Percentiles rank a stretch among this genome's conserved stretches.
Conservation (phyloP, 371 early-diverging fungal genomes). For the Syncephalastrum contaminatum region DNA sequence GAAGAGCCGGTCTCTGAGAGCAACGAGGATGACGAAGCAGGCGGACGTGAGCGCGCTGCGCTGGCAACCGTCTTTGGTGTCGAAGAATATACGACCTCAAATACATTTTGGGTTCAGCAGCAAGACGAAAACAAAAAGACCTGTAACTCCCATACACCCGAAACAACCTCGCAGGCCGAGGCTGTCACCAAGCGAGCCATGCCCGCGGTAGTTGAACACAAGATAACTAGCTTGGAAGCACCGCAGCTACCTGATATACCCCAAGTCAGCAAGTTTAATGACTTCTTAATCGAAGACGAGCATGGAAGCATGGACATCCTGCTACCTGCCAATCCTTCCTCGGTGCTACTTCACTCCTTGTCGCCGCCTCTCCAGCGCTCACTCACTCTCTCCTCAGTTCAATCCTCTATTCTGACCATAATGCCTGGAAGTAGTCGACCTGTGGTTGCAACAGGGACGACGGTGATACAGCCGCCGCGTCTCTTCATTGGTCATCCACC, state of each 20-base stretch:
- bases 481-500: conserved; percentile 48
- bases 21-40: not conserved
- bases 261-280: conserved; percentile 40
- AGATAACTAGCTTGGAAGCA: not conserved
- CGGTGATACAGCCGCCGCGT: conserved; percentile 23
- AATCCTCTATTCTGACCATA: conserved; percentile 6
- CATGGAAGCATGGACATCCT: conserved; percentile 14
- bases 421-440: not conserved
- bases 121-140: conserved; percentile 16
- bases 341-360: conserved; percentile 15
- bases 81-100: conserved; percentile 45
- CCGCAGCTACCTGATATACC: conserved; percentile 33
- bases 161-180: no score
- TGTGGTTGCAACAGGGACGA: not conserved
- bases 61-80: conserved; percentile 51
- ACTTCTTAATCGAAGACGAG: conserved; percentile 25
- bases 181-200: no score
- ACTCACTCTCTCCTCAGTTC: conserved; percentile 9
- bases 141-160: no score
- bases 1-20: no score
- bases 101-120: conserved; percentile 38
- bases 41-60: conserved; percentile 45
- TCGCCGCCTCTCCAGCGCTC: conserved; percentile 8
- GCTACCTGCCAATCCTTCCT: conserved; percentile 20
- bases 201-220: no score